Conservation (phyloP, 164 flowering plant species). For the Malania oleifera region DNA sequence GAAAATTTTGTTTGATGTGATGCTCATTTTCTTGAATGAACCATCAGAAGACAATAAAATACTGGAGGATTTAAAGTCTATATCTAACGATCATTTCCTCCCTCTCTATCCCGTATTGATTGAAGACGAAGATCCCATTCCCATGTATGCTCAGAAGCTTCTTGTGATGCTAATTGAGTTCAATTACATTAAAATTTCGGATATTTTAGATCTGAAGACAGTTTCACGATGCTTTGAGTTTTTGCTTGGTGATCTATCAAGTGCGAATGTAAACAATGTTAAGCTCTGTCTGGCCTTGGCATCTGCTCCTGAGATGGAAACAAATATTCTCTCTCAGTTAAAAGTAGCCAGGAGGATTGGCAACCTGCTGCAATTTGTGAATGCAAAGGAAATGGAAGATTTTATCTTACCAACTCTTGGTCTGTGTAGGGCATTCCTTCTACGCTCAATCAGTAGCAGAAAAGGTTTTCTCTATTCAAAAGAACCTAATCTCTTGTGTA, state of each 20-base stretch:
- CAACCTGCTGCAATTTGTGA: conserved; percentile 79
- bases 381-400: conserved; percentile 84
- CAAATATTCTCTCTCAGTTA: conserved; percentile 68
- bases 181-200: conserved; percentile 59
- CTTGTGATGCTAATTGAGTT: conserved; percentile 89
- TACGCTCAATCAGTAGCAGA: conserved; percentile 47
- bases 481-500: conserved; percentile 58
- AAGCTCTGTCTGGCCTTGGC: conserved; percentile 82
- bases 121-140: conserved; percentile 95
- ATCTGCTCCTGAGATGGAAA: conserved; percentile 85
- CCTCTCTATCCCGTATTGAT: conserved; percentile 81
- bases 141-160: conserved; percentile 93
- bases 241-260: conserved; percentile 78
- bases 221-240: conserved; percentile 87
- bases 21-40: conserved; percentile 68
- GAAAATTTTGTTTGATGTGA: conserved; percentile 76
- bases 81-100: conserved; percentile 64
- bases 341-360: conserved; percentile 84
- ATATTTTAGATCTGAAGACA: conserved; percentile 67
- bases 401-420: conserved; percentile 86
- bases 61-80: conserved; percentile 50
- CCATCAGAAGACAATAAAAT: conserved; percentile 36
- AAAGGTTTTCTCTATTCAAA: conserved; percentile 38
- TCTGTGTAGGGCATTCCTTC: conserved; percentile 71
- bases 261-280: conserved; percentile 75